Percentiles rank a stretch among this genome's conserved stretches.
phyloP scores from a whole-genome alignment of 805 yeast species.

The Pichia californica region DNA sequence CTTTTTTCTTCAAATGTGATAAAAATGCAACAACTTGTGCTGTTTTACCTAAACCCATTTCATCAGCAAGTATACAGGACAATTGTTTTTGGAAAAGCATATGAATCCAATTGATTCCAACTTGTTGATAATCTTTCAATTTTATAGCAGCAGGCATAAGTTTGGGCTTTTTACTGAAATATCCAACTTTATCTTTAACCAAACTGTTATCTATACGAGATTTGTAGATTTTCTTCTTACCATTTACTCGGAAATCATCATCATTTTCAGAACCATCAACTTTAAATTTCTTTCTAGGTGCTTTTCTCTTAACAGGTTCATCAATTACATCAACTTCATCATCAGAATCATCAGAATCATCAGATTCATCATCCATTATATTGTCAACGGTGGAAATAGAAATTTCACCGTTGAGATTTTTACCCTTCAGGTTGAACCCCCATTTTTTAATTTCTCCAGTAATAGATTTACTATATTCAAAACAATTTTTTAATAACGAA shows the following conservation, averaged over 20 bases:
- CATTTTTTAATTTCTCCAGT: constrained; percentile 69
- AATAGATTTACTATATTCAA: constrained; percentile 66
- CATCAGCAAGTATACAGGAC: constrained; percentile 95
- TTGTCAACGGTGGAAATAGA: constrained; percentile 50
- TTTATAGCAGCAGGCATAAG: constrained; percentile 56
- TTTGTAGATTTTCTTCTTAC: constrained; percentile 14
- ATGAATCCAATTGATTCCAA: constrained; percentile 93
- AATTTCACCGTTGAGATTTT: constrained; percentile 45
- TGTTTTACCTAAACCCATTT: constrained; percentile 97
- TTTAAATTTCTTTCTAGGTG: constrained; percentile 3
- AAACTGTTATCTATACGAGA: constrained; percentile 25
- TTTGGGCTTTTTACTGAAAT: constrained; percentile 66
- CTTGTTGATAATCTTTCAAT: constrained; percentile 87
- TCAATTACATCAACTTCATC: constrained; percentile 19
- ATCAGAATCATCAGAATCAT: constrained; percentile 21
- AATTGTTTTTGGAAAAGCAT: constrained; percentile 69
- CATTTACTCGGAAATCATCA: constrained; percentile 23
- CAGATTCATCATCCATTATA: constrained; percentile 18
- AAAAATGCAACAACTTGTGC: constrained; percentile 92
- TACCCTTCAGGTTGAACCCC: constrained; percentile 78
- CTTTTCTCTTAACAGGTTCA: constrained; percentile 30
- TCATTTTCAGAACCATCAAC: constrained; percentile 39
- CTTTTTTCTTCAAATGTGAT: constrained; percentile 68
- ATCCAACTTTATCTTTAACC: constrained; percentile 24
- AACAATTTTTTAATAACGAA: constrained; percentile 79